Base-by-base conservation (phyloP, 2,329 filamentous ascomycete species). In the Metarhizium brunneum region DNA sequence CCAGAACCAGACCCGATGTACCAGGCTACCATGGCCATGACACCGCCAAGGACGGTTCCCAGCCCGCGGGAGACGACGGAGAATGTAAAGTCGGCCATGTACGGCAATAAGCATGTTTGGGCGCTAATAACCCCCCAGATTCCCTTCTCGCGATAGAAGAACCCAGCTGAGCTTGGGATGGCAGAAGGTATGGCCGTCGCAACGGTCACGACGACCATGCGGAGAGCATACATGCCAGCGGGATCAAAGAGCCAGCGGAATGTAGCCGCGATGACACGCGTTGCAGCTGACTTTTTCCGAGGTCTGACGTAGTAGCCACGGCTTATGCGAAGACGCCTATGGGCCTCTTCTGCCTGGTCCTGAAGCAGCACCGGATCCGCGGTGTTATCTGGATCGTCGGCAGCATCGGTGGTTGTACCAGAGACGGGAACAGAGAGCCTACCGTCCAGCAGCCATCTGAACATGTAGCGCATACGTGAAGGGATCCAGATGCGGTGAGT, bases 41-140 rank as follows among this genome's bases (percentile, higher is more conserved):
- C 60, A 14, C 77, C 77, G 0, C 77, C 77, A 13, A 76, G 56
- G 0, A 80, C 57, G 0, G 76, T 78, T 5, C 73, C 77, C 1
- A 71, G 52, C 10, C 0, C 64, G 60, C 25, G 77, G 68, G 0
- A 25, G 69, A 64, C 1, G 77, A 79, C 57, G 0, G 73, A 75
- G 50, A 75, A 74, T 0, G 70, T 71, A 45, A 79, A 79, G 54
- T 80, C 77, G 0, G 75, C 71, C 67, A 77, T 71, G 59, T 79
- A 80, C 4, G 74, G 65, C 1, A 79, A 65, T 2, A 80, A 58
- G 1, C 68, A 69, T 0, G 74, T 76, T 58, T 80, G 77, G 0
- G 70, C 77, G 63, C 75, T 80, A 43, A 80, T 78, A 6, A 79
- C 62, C 0, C 67, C 75, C 77, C 77, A 80, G 0, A 80, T 64